Percentiles rank a stretch among this genome's conserved stretches.
These are phyloP conservation scores for Cercospora sp. DNA, from an alignment of 2,329 filamentous ascomycete genomes.

Conservation along the genomic window DNA sequence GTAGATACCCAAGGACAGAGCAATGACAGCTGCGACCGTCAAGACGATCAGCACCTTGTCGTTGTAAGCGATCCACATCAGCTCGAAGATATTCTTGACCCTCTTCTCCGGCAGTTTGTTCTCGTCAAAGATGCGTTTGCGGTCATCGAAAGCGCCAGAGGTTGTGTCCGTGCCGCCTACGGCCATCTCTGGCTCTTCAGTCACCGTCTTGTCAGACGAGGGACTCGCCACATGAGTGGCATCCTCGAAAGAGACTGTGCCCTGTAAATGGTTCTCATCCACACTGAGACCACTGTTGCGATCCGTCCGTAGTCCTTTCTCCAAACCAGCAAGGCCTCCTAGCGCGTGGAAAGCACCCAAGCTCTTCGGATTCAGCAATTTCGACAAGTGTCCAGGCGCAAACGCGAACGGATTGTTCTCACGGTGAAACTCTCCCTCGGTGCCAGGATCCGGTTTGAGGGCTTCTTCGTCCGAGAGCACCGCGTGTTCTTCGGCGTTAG, in stretches of 20 bases:
- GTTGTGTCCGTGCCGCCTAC: conserved; percentile 14
- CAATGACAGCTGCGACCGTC: conserved; percentile 70
- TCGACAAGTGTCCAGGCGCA: conserved; percentile 75
- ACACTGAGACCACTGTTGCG: conserved; percentile 64
- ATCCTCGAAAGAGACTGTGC: conserved; percentile 68
- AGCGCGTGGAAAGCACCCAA: conserved; percentile 72
- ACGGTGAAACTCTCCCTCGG: conserved; percentile 72
- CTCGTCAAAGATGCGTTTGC: conserved; percentile 68
- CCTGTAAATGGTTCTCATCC: conserved; percentile 66
- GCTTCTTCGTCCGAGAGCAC: conserved; percentile 67
- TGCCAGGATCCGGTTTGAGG: conserved; percentile 72
- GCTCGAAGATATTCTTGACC: conserved; percentile 66
- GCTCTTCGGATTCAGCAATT: conserved; percentile 78
- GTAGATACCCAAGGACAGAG: conserved; percentile 72
- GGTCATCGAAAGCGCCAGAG: conserved; percentile 56
- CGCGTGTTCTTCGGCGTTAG: conserved; percentile 45
- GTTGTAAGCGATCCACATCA: conserved; percentile 81
- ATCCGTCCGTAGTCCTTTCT: conserved; percentile 70
- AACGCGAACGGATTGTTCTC: conserved; percentile 84
- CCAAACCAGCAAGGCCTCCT: conserved; percentile 70
- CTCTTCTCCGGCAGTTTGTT: conserved; percentile 71
- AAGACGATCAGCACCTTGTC: conserved; percentile 76
- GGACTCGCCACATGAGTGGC: conserved; percentile 42
- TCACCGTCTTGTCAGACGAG: conserved; percentile 32
- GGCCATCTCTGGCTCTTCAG: conserved; percentile 29